Percentiles rank a stretch among this genome's conserved stretches.
phyloP scores from a whole-genome alignment of 2,329 filamentous ascomycete species.

The Trichophyton benhamiae region DNA sequence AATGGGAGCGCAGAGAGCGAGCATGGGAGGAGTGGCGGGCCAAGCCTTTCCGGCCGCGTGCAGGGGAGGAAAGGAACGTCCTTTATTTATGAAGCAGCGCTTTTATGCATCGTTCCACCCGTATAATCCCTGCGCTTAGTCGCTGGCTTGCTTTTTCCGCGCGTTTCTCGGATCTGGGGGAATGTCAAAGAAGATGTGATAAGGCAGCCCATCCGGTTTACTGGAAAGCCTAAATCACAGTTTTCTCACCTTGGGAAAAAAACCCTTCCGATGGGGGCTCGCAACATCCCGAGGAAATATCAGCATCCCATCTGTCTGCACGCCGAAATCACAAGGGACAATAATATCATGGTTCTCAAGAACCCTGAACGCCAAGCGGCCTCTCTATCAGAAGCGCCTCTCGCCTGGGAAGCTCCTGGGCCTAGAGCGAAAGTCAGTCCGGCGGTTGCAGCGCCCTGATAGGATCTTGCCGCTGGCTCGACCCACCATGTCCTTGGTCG shows the following conservation, averaged over 20 bases:
- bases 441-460: not conserved
- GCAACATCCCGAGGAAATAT: not conserved
- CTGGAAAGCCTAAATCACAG: not conserved
- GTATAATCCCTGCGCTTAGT: not conserved
- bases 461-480: not conserved
- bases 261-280: not conserved
- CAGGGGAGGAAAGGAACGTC: not conserved
- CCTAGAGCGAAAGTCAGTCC: not conserved
- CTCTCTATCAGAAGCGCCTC: not conserved
- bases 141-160: conserved; percentile 5
- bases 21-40: conserved; percentile 6
- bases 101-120: not conserved
- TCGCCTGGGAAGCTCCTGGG: not conserved
- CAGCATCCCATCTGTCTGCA: not conserved
- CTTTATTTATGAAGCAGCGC: not conserved
- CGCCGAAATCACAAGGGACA: not conserved
- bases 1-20: conserved; percentile 1
- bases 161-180: not conserved
- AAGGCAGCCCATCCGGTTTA: not conserved
- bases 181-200: not conserved
- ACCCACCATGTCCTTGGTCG: not conserved
- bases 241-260: not conserved
- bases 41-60: conserved; percentile 6
- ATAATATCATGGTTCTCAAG: not conserved
- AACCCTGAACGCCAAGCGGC: not conserved